Base-by-base conservation (phyloP, 257 asterid species). In the Buddleja alternifolia region DNA sequence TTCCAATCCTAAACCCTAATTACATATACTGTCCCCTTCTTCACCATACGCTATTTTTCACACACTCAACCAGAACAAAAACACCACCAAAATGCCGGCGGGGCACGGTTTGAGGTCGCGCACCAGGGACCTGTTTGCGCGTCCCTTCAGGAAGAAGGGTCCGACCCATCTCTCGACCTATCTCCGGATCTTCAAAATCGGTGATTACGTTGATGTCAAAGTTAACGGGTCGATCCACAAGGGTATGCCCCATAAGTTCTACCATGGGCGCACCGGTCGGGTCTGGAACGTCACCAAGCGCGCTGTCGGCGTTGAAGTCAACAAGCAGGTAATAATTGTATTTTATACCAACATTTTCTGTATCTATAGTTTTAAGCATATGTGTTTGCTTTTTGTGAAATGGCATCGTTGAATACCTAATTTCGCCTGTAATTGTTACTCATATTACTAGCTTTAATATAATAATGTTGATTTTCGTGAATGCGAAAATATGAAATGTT, bases 201-300 rank as follows among this genome's bases (percentile, higher is more conserved):
- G 77, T 0, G 67, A 73, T 7, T 73, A 65, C 19, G 77, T 73
- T 0, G 77, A 73, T 56, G 72, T 73, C 34, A 73, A 73, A 14
- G 77, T 73, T 34, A 73, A 73, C 16, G 77, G 77, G 0, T 73
- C 77, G 1, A 73, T 73, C 15, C 77, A 73, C 55, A 73, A 73
- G 37, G 77, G 77, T 17, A 73, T 73, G 77, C 77, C 77, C 5
- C 77, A 73, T n/a, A 73, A 73, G 53, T 73, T 56, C 67, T 73
- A 73, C 61, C 77, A 73, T 10, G 77, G 77, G 0, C 67, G 77
- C 21, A 73, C 77, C 12, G 78, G 78, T 57, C 68, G 73, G 2
- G 69, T 73, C 24, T 73, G 78, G 73, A 73, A 73, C 32, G 73
- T 73, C 47, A 73, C 78, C 54, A 73, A 73, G 47, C 78, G 78